A percentile compares a stretch with the other conserved stretches of the same genome.
These are phyloP conservation scores for Camillea tinctor DNA, from an alignment of 2,329 filamentous ascomycete genomes.

Conservation along the genomic window DNA sequence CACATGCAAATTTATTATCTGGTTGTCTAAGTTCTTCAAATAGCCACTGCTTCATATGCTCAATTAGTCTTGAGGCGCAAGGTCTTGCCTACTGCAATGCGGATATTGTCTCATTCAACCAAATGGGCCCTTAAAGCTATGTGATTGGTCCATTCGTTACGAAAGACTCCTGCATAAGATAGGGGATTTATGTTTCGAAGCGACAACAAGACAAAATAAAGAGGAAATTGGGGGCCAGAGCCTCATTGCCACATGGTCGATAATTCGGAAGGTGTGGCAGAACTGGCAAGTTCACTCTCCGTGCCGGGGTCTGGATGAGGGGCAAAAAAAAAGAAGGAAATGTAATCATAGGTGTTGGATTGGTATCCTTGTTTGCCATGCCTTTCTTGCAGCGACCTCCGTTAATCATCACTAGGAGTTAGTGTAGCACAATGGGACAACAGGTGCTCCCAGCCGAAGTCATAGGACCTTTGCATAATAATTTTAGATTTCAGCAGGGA, in stretches of 20 bases:
- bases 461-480: neutral
- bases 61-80: neutral
- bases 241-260: neutral
- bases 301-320: neutral
- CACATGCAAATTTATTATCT: neutral
- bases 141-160: neutral
- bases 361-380: neutral
- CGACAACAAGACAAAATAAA: neutral
- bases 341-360: neutral
- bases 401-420: neutral
- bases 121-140: neutral
- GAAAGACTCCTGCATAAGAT: neutral
- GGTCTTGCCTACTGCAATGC: neutral
- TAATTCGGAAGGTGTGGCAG: neutral
- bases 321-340: neutral
- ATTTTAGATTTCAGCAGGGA: neutral
- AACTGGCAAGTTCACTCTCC: neutral
- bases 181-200: neutral
- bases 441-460: neutral
- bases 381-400: neutral
- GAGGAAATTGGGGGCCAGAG: neutral
- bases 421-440: neutral
- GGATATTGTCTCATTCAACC: neutral
- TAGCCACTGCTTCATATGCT: neutral
- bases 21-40: neutral